A percentile compares a stretch with the other conserved stretches of the same genome.
Evolutionary conservation across 2,329 filamentous ascomycete genomes (phyloP).

Genomic region (Diaporthe vaccinii): DNA sequence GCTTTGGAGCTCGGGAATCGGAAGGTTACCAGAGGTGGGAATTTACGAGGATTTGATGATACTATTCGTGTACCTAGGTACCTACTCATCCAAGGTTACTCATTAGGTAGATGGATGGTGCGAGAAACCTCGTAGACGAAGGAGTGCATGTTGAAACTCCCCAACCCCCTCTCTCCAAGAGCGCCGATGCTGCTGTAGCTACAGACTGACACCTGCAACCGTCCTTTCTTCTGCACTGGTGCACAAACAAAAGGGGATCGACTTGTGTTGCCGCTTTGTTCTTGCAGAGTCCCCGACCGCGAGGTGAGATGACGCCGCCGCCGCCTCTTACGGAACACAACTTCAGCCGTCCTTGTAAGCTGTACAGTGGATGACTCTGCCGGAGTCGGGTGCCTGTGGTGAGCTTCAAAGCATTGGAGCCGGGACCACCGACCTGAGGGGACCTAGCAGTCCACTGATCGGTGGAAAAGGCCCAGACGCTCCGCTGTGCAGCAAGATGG

Average conservation of each 20-base stretch:
- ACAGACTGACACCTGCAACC: not conserved
- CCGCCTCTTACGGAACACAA: not conserved
- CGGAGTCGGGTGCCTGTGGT: not conserved
- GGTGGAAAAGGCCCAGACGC: not conserved
- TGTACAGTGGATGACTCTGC: slow-evolving; percentile 11
- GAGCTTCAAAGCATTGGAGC: not conserved
- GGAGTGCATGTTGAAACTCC: not conserved
- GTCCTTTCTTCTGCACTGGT: not conserved
- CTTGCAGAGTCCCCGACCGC: not conserved
- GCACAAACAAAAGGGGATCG: not conserved
- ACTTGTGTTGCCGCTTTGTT: slow-evolving; percentile 7
- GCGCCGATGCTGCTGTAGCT: not conserved
- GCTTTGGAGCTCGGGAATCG: not conserved
- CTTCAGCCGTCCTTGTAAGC: not conserved
- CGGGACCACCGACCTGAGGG: not conserved
- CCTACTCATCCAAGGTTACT: too few species aligned
- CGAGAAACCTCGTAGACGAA: not conserved
- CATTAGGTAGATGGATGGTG: not conserved
- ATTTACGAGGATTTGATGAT: not conserved
- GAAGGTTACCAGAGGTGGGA: not conserved
- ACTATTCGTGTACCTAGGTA: not conserved
- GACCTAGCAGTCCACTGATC: not conserved
- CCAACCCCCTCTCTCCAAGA: not conserved
- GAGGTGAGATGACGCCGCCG: slow-evolving; percentile 7
- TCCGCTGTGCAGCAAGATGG: slow-evolving; percentile 8